Evolutionary conservation across 2,329 filamentous ascomycete species (phyloP).

Genomic region (Aureobasidium sp.): DNA sequence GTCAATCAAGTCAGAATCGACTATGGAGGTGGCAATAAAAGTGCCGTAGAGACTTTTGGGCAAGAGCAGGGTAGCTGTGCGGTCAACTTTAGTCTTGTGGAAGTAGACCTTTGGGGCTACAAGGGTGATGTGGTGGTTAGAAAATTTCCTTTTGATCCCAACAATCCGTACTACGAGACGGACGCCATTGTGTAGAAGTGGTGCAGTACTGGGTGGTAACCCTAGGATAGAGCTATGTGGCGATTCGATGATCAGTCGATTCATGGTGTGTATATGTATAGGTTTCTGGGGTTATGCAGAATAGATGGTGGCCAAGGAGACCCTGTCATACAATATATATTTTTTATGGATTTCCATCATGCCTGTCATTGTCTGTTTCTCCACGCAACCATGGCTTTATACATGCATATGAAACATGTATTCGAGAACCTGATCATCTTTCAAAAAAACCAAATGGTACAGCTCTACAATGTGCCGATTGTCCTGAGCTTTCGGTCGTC

Average conservation of each 20-base stretch:
- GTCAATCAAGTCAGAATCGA: constrained; percentile 36
- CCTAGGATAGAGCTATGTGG: neutral
- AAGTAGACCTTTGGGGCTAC: constrained; percentile 25
- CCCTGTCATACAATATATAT: neutral
- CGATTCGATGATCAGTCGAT: neutral
- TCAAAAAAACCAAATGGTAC: too few species aligned
- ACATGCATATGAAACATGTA: too few species aligned
- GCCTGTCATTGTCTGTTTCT: too few species aligned
- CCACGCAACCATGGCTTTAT: too few species aligned
- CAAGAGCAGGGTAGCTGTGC: constrained; percentile 25
- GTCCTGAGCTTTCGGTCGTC: too few species aligned
- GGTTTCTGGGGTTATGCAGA: neutral
- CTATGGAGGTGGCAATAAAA: constrained; percentile 27
- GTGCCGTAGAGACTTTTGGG: constrained; percentile 27
- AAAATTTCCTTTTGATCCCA: constrained; percentile 33
- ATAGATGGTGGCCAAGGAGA: neutral
- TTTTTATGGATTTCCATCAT: too few species aligned
- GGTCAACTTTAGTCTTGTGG: constrained; percentile 22
- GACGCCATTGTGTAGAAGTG: constrained; percentile 7
- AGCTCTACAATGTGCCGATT: too few species aligned
- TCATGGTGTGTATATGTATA: neutral
- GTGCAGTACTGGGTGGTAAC: neutral
- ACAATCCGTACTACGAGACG: constrained; percentile 24
- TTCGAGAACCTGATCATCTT: too few species aligned
- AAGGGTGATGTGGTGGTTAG: constrained; percentile 29